Base-by-base conservation (phyloP, 2,329 filamentous ascomycete genomes). In the Niveomyces coronatus region DNA sequence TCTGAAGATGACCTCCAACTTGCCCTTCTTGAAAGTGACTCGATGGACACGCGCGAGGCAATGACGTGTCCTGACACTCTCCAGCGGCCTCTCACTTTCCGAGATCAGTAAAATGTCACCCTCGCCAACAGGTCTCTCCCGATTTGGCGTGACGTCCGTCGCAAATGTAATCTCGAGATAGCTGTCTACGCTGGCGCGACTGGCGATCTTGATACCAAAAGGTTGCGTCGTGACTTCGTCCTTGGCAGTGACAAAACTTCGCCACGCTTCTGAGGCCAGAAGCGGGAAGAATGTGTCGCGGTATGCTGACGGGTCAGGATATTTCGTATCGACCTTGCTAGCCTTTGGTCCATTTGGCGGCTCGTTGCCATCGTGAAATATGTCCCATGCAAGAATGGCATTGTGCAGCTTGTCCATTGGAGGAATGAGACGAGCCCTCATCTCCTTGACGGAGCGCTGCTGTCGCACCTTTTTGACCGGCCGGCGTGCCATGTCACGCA, bases 211-310 rank as follows among this genome's bases (percentile, higher is more conserved):
- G 58, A 96, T 78, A 43, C 87, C 85, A 52, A 94, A 93, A 0
- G 85, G 68, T 53, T 82, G 86, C 46, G 79, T 77, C 15, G 74
- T 83, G 33, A 80, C 76, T 58, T 98, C 91, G 52, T 95, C 86
- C 55, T 88, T 88, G 15, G 85, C 76, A 35, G 86, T 88, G 35
- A 93, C 80, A 55, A 98, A 91, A 4, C 85, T 84, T 54, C 93
- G 84, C 91, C 91, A 98, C 20, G 89, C 89, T 65, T 98, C 91
- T 18, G 94, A 81, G 20, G 91, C 78, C 23, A 98, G 70, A 16
- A 98, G 68, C 5, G 89, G 88, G 47, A 93, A 80, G 58, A 98
- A 98, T 0, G 87, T 94, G 42, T 76, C 71, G 55, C 93, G 85
- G 55, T 98, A 98, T 35, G 84, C 79, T 30, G 65, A 64, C 1